Conservation (phyloP, 1,139 yeast species). For the Geotrichum histeridarum region DNA sequence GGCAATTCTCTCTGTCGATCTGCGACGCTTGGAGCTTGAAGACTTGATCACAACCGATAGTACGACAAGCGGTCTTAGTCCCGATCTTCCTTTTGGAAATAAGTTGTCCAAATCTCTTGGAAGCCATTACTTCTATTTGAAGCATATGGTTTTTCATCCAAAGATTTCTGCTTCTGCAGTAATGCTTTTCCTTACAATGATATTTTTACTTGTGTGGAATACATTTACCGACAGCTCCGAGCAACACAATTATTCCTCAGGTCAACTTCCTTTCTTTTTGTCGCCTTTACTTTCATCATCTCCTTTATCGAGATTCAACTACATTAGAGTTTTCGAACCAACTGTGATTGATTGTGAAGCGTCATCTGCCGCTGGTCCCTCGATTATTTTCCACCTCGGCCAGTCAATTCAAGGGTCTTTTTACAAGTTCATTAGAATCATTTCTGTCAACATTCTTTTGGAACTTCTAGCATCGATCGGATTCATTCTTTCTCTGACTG, state of each 20-base stretch:
- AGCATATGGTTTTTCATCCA: constrained; percentile 14
- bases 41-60: constrained; percentile 38
- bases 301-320: constrained; percentile 8
- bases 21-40: constrained; percentile 56
- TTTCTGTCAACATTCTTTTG: constrained; percentile 33
- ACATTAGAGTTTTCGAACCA: constrained; percentile 17
- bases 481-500: constrained; percentile 41
- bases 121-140: constrained; percentile 9
- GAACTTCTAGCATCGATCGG: constrained; percentile 44
- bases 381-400: constrained; percentile 11
- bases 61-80: not conserved
- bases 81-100: not conserved
- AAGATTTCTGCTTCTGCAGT: constrained; percentile 16
- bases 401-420: constrained; percentile 14
- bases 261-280: constrained; percentile 17
- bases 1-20: constrained; percentile 62
- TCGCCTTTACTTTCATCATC: constrained; percentile 10
- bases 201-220: constrained; percentile 13
- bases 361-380: not conserved
- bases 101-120: constrained; percentile 8
- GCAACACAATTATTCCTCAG: constrained; percentile 13
- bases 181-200: not conserved
- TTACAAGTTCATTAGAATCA: constrained; percentile 15
- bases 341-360: constrained; percentile 14
- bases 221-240: constrained; percentile 12